A percentile compares a stretch with the other conserved stretches of the same genome.
phyloP scores from a whole-genome alignment of 805 yeast species.

The Ogataea neopini region DNA sequence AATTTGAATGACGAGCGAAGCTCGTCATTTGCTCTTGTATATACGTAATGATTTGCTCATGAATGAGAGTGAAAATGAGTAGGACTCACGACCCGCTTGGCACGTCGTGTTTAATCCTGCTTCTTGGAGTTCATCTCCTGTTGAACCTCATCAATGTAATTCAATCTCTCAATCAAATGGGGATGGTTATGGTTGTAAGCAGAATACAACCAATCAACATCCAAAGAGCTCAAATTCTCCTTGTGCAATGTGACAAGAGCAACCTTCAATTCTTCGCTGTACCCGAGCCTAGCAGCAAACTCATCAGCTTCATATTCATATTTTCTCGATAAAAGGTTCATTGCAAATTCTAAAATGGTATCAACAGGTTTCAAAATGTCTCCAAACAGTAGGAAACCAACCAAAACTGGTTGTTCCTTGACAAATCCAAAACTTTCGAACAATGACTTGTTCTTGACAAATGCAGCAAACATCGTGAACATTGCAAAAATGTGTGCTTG shows the following conservation, averaged over 20 bases:
- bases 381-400: conserved; percentile 79
- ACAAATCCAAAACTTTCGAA: conserved; percentile 78
- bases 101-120: conserved; percentile 24
- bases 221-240: conserved; percentile 82
- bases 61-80: no score
- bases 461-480: conserved; percentile 75
- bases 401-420: conserved; percentile 64
- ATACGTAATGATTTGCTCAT: no score
- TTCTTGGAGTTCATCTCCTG: conserved; percentile 20
- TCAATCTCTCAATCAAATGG: conserved; percentile 82
- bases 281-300: conserved; percentile 76
- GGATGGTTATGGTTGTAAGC: conserved; percentile 93
- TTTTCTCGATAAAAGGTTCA: conserved; percentile 75
- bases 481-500: conserved; percentile 65
- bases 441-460: conserved; percentile 76
- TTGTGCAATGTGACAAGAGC: conserved; percentile 76
- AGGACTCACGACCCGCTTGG: no score
- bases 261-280: conserved; percentile 61
- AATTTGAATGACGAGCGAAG: no score
- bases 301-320: conserved; percentile 94
- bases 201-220: conserved; percentile 87
- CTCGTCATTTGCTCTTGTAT: no score
- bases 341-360: conserved; percentile 61
- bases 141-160: conserved; percentile 56
- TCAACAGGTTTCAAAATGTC: conserved; percentile 81